Percentiles rank a stretch among this genome's conserved stretches.
phyloP scores from a whole-genome alignment of 768 basidiomycete species.

The Pleurotus eryngii region DNA sequence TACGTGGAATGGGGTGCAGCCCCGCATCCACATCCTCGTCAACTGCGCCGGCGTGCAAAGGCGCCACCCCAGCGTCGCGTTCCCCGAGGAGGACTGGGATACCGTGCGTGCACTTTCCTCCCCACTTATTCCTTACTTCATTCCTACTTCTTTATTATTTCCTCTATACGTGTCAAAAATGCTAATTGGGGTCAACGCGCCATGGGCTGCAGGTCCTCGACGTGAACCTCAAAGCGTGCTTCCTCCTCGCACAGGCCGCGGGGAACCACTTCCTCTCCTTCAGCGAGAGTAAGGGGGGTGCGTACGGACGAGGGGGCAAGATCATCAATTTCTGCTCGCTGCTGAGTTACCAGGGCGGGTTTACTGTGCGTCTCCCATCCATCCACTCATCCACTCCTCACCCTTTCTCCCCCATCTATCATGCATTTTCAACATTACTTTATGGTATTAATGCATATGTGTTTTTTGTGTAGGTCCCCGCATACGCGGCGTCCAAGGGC shows the following conservation, averaged over 20 bases:
- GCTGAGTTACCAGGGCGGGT: slow-evolving; percentile 60
- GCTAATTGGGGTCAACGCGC: no score
- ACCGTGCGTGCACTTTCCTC: slow-evolving; percentile 37
- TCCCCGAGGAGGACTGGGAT: slow-evolving; percentile 67
- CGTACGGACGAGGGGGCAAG: slow-evolving; percentile 40
- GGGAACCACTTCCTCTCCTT: slow-evolving; percentile 85
- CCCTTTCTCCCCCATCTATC: no score
- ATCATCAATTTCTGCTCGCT: slow-evolving; percentile 73
- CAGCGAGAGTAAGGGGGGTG: slow-evolving; percentile 11
- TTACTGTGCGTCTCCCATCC: slow-evolving; percentile 34
- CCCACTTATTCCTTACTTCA: no score
- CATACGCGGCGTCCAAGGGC: slow-evolving; percentile 90
- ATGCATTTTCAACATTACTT: background rate
- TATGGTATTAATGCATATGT: slow-evolving; percentile 55
- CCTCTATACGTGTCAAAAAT: no score
- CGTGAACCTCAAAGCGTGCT: slow-evolving; percentile 85
- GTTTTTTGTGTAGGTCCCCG: slow-evolving; percentile 60
- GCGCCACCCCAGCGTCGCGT: slow-evolving; percentile 55
- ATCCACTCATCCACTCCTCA: no score
- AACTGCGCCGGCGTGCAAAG: slow-evolving; percentile 70
- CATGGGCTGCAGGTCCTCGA: slow-evolving; percentile 58
- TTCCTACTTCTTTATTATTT: background rate
- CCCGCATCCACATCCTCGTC: slow-evolving; percentile 56
- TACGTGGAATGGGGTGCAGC: background rate
- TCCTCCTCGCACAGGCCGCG: slow-evolving; percentile 82